Base-by-base conservation (phyloP, 345 rosid genomes). In the Eucalyptus pumila region DNA sequence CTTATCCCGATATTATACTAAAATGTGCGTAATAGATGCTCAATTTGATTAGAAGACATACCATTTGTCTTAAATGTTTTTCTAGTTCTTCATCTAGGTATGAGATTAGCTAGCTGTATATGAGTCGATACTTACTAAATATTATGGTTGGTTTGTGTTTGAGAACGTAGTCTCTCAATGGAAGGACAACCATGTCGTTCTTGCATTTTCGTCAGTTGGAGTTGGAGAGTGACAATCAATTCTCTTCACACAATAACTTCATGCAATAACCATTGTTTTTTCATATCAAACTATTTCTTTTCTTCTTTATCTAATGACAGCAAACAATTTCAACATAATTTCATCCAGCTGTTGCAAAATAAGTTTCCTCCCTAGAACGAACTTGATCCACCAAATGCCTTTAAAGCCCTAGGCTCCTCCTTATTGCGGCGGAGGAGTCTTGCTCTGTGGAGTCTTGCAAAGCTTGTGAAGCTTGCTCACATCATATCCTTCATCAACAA, bases 301-400 rank as follows among this genome's bases (percentile, higher is more conserved):
- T 62, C 32, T 13, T 60, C 32, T 27, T 27, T 6, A 27, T 60
- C 13, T 60, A 60, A 27, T 60, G 69, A 27, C 15, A 62, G 34
- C 16, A 62, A 3, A 62, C 4, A 27, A 62, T 62, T 62, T 62
- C 69, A 12, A 62, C 47, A 85, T 45, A 32, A 44, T 32, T 13
- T 27, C 30, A 26, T 32, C 16, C 9, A 37, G 4, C 11, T 14
- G 54, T 9, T 30, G 14, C 14, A 15, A 24, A 19, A 62, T 32
- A n/a, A 45, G 58, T 30, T 87, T 24, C 14, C 12, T 85, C 50
- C 99, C 96, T 0, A 96, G 52, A 26, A 97, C 8, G 83, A 98
- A 95, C 89, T 94, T 94, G 90, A 96, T 19, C 99, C 98, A 97
- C 99, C 54, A 51, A 51, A 95, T 27, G 87, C 99, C 99, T 89